A percentile compares a stretch with the other conserved stretches of the same genome.
phyloP scores from a whole-genome alignment of 371 early-diverging fungal species.

The Phascolomyces articulosus region DNA sequence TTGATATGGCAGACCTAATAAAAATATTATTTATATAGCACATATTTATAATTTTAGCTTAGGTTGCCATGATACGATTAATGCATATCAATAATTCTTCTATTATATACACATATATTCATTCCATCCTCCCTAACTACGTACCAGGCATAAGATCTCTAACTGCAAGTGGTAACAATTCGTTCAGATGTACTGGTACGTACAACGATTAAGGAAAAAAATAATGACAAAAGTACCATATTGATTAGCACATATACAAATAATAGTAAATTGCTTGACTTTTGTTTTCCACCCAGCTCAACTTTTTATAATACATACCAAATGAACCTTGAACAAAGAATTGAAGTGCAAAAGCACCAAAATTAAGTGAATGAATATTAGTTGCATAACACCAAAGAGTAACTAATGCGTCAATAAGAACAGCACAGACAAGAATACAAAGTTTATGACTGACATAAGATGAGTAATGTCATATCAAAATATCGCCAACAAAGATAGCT shows the following conservation, averaged over 20 bases:
- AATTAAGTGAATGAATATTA: slow-evolving; percentile 45
- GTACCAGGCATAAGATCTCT: slow-evolving; percentile 65
- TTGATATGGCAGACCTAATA: slow-evolving; percentile 61
- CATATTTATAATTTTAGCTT: too few relatives aligned
- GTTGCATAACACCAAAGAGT: slow-evolving; percentile 69
- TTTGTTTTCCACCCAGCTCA: background rate
- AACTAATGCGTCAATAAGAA: slow-evolving; percentile 65
- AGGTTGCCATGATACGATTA: too few relatives aligned
- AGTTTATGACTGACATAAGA: slow-evolving; percentile 68
- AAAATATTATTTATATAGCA: background rate
- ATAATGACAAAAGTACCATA: too few relatives aligned
- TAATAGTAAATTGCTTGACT: background rate
- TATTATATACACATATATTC: background rate
- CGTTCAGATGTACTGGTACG: slow-evolving; percentile 71
- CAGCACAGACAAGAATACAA: slow-evolving; percentile 44
- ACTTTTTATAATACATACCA: slow-evolving; percentile 34
- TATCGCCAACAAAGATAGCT: slow-evolving; percentile 77
- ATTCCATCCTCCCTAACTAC: background rate
- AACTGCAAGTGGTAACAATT: slow-evolving; percentile 67
- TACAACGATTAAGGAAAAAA: too few relatives aligned
- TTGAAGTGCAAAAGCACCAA: slow-evolving; percentile 66
- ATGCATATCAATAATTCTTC: too few relatives aligned
- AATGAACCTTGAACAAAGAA: slow-evolving; percentile 69
- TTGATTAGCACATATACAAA: slow-evolving; percentile 32
- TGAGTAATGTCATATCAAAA: slow-evolving; percentile 63